Base-by-base conservation (phyloP, 2,329 filamentous ascomycete genomes). In the Fusarium newnesense region DNA sequence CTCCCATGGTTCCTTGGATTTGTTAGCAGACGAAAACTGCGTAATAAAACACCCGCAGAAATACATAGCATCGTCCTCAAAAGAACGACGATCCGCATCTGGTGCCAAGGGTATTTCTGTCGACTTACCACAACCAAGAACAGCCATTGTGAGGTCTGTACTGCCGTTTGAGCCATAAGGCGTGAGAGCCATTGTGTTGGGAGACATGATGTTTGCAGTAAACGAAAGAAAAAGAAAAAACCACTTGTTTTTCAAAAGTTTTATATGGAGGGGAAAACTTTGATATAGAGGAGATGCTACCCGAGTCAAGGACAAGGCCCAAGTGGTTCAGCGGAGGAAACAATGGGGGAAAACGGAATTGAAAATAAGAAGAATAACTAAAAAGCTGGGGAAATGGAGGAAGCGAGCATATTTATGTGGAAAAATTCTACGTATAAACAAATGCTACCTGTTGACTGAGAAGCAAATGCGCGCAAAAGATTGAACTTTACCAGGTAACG, bases 1-100 rank as follows among this genome's bases (percentile, higher is more conserved):
- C 93, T 67, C 94, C 94, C 90, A 97, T 93, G 60, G 91, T 95
- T 74, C 94, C 93, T 95, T 95, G 76, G 59, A 56, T 60, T 58
- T 44, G 64, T 74, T 58, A 74, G 70, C 44, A 67, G 64, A 40
- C 53, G 58, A 30, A 40, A 18, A 24, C 13, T 24, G 36, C 18
- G 52, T 34, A 42, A 44, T 49, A 52, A 50, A 24, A 30, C 37
- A 50, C 18, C 43, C 32, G 32, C 34, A 36, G 24, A 60, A 18
- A 19, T 28, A 11, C n/a, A 50, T 28, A 49, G 21, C 30, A 53
- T 26, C 60, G 58, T 26, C n/a, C 36, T 47, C 54, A 43, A 52
- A 62, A 50, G 52, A 24, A 43, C 28, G 50, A 49, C n/a, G n/a
- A 44, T 39, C 34, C 24, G 34, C 9, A 37, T 56, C 24, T 40